Percentiles rank a stretch among this genome's conserved stretches.
Conservation (phyloP, 257 asterid species). For the Nyctanthes arbortristis region DNA sequence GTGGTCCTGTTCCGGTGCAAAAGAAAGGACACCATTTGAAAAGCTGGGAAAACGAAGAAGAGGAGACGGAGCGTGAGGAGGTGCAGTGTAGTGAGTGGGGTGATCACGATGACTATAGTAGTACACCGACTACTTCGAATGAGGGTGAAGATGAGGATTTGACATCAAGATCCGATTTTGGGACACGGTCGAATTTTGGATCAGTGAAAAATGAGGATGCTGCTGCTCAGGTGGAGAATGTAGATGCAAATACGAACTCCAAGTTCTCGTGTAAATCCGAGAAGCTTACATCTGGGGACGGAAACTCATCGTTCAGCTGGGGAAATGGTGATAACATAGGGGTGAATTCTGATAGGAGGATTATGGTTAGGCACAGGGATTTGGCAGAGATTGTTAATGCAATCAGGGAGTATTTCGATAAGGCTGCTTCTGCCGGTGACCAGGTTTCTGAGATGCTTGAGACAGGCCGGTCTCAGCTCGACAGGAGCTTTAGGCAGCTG, state of each 20-base stretch:
- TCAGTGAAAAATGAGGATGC: conserved; percentile 43
- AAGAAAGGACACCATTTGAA: conserved; percentile 35
- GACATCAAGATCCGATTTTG: conserved; percentile 64
- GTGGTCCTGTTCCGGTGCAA: conserved; percentile 24
- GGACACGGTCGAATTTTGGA: conserved; percentile 49
- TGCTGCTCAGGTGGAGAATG: conserved; percentile 20
- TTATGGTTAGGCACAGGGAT: conserved; percentile 13
- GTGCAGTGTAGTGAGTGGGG: conserved; percentile 98
- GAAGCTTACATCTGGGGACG: conserved; percentile 9
- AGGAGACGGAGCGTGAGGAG: conserved; percentile 84
- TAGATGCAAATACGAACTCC: conserved; percentile 3
- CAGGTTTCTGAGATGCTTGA: conserved; percentile 93
- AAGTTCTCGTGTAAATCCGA: background rate
- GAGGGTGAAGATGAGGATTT: conserved; percentile 50
- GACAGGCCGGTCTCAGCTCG: conserved; percentile 82
- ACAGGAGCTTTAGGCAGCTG: conserved; percentile 81
- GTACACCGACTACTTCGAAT: conserved; percentile 51
- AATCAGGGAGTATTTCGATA: conserved; percentile 74
- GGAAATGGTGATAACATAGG: background rate
- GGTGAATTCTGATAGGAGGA: conserved; percentile 25
- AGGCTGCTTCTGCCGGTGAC: conserved; percentile 89
- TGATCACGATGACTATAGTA: conserved; percentile 73
- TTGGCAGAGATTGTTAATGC: conserved; percentile 52
- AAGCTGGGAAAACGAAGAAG: conserved; percentile 69
- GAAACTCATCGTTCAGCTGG: background rate